Evolutionary conservation across 1,284 basidiomycete species (phyloP).

Genomic region (Earliella scabrosa): DNA sequence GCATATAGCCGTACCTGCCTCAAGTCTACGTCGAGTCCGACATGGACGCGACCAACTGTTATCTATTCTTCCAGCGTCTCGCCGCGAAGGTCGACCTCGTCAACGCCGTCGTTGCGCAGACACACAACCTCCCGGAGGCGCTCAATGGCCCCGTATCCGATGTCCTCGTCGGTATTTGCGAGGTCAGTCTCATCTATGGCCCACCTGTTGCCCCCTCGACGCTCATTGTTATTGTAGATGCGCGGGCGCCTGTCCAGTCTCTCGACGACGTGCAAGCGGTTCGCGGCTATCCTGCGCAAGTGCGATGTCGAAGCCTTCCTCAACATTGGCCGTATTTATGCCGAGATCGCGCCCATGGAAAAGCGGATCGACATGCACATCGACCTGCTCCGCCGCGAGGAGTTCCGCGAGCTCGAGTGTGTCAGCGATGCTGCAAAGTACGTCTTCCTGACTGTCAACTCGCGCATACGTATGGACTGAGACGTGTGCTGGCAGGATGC

Average conservation of each 20-base stretch:
- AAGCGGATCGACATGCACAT: constrained; percentile 92
- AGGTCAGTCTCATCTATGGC: constrained; percentile 52
- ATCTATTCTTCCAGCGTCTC: constrained; percentile 90
- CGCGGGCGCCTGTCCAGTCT: constrained; percentile 81
- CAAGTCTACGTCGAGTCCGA: constrained; percentile 69
- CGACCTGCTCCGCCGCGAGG: constrained; percentile 81
- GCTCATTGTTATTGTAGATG: constrained; percentile 51
- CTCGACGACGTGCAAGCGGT: constrained; percentile 84
- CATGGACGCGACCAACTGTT: constrained; percentile 83
- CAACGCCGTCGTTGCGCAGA: constrained; percentile 78
- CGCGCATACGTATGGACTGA: neutral
- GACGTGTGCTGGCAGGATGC: constrained; percentile 57
- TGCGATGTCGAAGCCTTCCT: constrained; percentile 86
- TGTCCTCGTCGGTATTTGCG: constrained; percentile 86
- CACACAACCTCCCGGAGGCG: constrained; percentile 82
- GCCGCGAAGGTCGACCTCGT: constrained; percentile 86
- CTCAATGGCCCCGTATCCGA: constrained; percentile 83
- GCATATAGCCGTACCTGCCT: constrained; percentile 24
- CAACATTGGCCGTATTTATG: constrained; percentile 81
- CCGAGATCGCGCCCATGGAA: constrained; percentile 88
- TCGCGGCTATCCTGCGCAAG: constrained; percentile 78
- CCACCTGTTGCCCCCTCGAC: neutral
- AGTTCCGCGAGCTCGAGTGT: constrained; percentile 92
- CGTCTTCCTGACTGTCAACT: constrained; percentile 30
- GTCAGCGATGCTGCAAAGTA: constrained; percentile 87